phyloP scores from a whole-genome alignment of 2,329 filamentous ascomycete genomes.

The Xenoacremonium recifei region DNA sequence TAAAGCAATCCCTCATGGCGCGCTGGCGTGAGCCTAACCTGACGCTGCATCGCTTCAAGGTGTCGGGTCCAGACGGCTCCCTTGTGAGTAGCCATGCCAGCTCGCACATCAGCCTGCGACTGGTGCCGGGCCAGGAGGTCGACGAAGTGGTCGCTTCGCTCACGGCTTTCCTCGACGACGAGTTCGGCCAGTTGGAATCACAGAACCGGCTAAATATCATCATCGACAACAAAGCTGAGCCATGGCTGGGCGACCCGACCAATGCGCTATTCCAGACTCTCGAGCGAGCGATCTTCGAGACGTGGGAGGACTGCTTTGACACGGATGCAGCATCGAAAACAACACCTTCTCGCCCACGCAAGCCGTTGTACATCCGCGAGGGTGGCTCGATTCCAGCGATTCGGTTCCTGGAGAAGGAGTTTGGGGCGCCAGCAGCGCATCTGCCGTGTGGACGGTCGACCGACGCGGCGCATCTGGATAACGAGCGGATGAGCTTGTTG shows the following conservation, averaged over 20 bases:
- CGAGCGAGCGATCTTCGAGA: constrained; percentile 78
- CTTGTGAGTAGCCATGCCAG: constrained; percentile 89
- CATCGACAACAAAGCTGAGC: constrained; percentile 91
- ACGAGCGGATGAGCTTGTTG: constrained; percentile 83
- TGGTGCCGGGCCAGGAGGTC: constrained; percentile 91
- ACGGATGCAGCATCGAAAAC: constrained; percentile 14
- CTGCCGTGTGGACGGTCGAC: constrained; percentile 93
- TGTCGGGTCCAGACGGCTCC: constrained; percentile 87
- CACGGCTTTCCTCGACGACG: constrained; percentile 62
- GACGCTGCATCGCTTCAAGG: constrained; percentile 90
- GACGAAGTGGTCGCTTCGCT: constrained; percentile 70
- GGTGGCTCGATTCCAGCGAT: constrained; percentile 95
- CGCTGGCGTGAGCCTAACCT: constrained; percentile 94
- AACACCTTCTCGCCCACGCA: constrained; percentile 39
- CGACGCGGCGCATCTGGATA: constrained; percentile 90
- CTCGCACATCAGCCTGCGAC: constrained; percentile 82
- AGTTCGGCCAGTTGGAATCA: constrained; percentile 74
- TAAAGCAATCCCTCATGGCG: constrained; percentile 85
- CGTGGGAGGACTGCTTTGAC: constrained; percentile 66
- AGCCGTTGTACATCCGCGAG: constrained; percentile 90
- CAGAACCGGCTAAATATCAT: constrained; percentile 78
- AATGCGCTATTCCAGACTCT: constrained; percentile 91
- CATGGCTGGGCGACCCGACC: constrained; percentile 89
- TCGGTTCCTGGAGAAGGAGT: constrained; percentile 91
- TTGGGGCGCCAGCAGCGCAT: constrained; percentile 85